Evolutionary conservation across 768 basidiomycete genomes (phyloP), one percentile per base, ranked within the genome.

Genomic region (Lactifluus piperatus): DNA sequence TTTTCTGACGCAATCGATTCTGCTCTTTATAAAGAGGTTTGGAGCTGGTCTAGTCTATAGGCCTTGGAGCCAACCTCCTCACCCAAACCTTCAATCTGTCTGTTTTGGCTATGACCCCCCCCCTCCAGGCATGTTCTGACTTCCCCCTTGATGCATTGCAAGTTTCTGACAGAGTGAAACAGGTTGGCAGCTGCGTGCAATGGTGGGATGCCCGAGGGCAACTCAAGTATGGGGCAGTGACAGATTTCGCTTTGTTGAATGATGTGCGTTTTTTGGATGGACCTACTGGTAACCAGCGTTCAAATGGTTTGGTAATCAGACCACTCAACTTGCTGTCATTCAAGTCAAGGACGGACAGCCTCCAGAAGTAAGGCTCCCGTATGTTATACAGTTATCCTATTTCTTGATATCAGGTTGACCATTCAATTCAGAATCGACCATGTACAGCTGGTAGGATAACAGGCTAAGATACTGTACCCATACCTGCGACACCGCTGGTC

Each of bases 111-210:
- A 86, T 86, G 85, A 87, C 63, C 36, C 51, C 51, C 6, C 46
- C 50, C 3, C 81, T 37, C 82, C 86, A 66, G 63, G 84, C 73
- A 24, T 27, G 52, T 45, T 34, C 37, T 53, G 32, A 9, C 27
- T 50, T n/a, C n/a, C n/a, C n/a, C 27, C 27, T 45, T 30, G 41
- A 53, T 53, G 51, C 41, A 20, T 51, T 47, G 49, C 54, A 62
- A 65, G 62, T 59, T 56, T 22, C 43, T 57, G 51, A 55, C 55
- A 62, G 46, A 24, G 26, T 22, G n/a, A 41, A 24, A 34, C 48
- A 90, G 88, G 74, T 76, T 55, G 86, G 86, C 65, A 83, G 84
- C 62, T 77, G 80, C 51, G 84, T 91, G 49, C 83, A 81, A 67
- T 89, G 80, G 74, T 86, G 84, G 80, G 75, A 75, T 50, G 71